A percentile compares a stretch with the other conserved stretches of the same genome.
phyloP scores from a whole-genome alignment of 768 basidiomycete genomes.

The Boletales sp. region DNA sequence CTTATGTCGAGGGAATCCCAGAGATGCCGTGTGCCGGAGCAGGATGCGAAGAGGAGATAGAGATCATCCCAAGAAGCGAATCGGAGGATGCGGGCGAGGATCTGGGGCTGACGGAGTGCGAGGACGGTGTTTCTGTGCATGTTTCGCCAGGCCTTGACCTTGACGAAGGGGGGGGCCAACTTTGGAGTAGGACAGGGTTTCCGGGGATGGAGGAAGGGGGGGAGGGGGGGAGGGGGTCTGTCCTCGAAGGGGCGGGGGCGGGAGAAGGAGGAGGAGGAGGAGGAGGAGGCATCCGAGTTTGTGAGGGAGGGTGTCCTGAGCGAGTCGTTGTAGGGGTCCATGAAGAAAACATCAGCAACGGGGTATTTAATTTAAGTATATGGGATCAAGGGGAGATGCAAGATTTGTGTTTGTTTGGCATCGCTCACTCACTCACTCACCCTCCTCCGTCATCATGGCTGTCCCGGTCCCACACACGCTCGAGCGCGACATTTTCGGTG shows the following conservation, averaged over 20 bases:
- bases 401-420: constrained; percentile 14
- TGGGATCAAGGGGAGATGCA: neutral
- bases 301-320: constrained; percentile 26
- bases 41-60: constrained; percentile 36
- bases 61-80: constrained; percentile 39
- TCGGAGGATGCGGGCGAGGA: constrained; percentile 33
- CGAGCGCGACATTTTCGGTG: constrained; percentile 76
- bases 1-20: constrained; percentile 31
- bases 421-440: neutral
- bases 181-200: neutral
- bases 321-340: constrained; percentile 19
- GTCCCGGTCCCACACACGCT: constrained; percentile 31
- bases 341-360: neutral
- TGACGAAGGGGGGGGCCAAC: constrained; percentile 4
- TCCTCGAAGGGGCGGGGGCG: constrained; percentile 5
- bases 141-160: constrained; percentile 22
- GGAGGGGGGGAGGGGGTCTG: constrained; percentile 20
- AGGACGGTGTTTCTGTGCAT: constrained; percentile 25
- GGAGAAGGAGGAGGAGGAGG: constrained; percentile 18
- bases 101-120: constrained; percentile 32
- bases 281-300: constrained; percentile 23
- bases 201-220: neutral
- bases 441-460: too few relatives aligned
- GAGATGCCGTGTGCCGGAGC: constrained; percentile 31
- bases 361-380: too few relatives aligned